Base-by-base conservation (phyloP, 192 early-diverging fungal genomes). In the Hyaloraphidium curvatum region DNA sequence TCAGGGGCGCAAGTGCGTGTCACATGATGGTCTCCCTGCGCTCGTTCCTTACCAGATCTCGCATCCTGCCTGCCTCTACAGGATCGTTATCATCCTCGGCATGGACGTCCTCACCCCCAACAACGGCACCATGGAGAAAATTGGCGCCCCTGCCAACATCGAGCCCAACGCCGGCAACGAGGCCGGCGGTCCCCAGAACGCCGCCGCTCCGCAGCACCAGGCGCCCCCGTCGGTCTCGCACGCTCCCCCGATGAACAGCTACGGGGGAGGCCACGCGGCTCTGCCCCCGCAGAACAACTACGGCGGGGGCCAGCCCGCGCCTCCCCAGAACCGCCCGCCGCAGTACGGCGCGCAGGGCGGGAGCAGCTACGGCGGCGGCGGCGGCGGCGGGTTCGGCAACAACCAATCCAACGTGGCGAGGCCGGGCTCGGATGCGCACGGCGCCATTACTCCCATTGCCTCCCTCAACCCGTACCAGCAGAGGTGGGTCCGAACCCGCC, bases 381-480 rank as follows among this genome's bases (percentile, higher is more conserved):
- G 58, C 56, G 2, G 52, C 58, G 1, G 28, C 64, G 57, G 61
- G 25, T 31, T 28, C 35, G 55, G 14, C 7, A 26, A 3, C 28
- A 23, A 19, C 17, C 5, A 11, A 51, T 22, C 14, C 7, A n/a
- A 19, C 1, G 52, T 14, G 2, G 27, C 61, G 1, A 28, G 21
- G 26, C 52, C 31, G 17, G 26, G 26, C 30, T 28, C 31, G 37
- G 52, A 23, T 39, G 63, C n/a, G 9, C 30, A 14, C 48, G 29
- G 30, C 58, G 50, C 63, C 33, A 56, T 79, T 16, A 78, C 66
- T 55, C 67, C 80, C 23, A 86, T 89, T 62, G 77, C 67, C 39
- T 73, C 68, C 51, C 67, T 92, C 54, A 89, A 78, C 55, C 89
- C 89, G 35, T 92, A 92, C 69, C 83, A 86, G 60, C 86, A 80